These are phyloP conservation scores for Ceratocystis cacaofunesta DNA, from an alignment of 2,329 filamentous ascomycete genomes.

Conservation along the genomic window DNA sequence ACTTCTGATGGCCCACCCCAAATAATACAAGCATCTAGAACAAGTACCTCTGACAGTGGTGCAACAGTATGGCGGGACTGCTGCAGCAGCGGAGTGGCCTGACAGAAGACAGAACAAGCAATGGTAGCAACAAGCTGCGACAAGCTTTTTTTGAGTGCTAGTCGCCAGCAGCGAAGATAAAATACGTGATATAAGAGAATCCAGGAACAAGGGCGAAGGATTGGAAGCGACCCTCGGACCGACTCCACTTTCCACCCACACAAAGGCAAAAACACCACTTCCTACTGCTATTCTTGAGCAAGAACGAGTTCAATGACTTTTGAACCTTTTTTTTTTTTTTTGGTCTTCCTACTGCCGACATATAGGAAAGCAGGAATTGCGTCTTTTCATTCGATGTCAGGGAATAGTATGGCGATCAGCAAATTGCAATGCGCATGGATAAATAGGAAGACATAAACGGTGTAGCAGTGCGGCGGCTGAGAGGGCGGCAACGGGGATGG, in stretches of 20 bases:
- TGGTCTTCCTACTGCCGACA: not conserved
- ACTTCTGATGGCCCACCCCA: no score
- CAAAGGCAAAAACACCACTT: not conserved
- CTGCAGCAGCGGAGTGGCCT: not conserved
- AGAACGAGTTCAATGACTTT: not conserved
- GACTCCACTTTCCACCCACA: conserved; percentile 5
- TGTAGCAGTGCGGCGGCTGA: not conserved
- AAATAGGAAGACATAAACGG: not conserved
- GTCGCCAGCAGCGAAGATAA: not conserved
- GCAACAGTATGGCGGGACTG: not conserved
- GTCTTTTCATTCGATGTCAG: not conserved
- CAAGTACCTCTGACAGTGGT: not conserved
- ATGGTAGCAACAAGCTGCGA: not conserved
- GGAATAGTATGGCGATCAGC: not conserved
- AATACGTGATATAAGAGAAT: not conserved
- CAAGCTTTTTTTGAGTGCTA: not conserved
- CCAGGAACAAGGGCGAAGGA: not conserved
- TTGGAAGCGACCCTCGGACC: not conserved
- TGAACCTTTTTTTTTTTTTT: not conserved
- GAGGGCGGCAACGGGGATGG: not conserved
- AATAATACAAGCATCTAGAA: not conserved
- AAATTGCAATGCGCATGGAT: not conserved
- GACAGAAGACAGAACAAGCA: not conserved
- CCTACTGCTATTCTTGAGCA: no score
- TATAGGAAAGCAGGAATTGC: not conserved